Percentiles rank a stretch among this genome's conserved stretches.
phyloP scores from a whole-genome alignment of 2,329 filamentous ascomycete species.

The Fusarium sp. region DNA sequence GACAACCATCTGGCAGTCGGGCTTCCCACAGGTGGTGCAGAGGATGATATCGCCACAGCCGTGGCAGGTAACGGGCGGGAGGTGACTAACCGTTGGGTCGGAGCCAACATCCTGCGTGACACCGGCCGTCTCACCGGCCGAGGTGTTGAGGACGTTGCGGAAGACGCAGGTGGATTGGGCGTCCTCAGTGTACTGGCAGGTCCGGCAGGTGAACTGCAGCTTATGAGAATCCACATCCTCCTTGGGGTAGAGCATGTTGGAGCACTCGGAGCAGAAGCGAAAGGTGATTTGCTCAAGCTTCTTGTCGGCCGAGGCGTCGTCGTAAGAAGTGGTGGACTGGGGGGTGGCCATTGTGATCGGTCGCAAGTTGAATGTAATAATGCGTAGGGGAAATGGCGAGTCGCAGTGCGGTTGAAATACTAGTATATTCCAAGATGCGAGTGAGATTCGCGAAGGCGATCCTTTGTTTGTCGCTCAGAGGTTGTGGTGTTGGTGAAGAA shows the following conservation, averaged over 20 bases:
- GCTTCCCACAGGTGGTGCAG: conserved; percentile 55
- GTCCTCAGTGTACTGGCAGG: conserved; percentile 90
- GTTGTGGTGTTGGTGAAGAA: conserved; percentile 21
- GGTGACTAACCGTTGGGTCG: conserved; percentile 95
- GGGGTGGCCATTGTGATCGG: conserved; percentile 66
- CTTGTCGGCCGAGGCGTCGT: conserved; percentile 58
- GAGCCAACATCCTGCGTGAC: conserved; percentile 97
- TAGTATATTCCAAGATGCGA: conserved; percentile 24
- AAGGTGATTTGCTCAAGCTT: conserved; percentile 88
- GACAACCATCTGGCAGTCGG: conserved; percentile 40
- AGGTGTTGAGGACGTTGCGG: conserved; percentile 92
- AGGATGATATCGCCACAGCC: conserved; percentile 59
- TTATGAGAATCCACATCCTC: conserved; percentile 87
- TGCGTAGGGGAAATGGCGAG: conserved; percentile 15
- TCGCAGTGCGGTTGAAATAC: conserved; percentile 19
- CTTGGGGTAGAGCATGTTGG: conserved; percentile 97
- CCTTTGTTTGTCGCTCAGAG: conserved; percentile 17
- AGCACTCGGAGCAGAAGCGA: conserved; percentile 98
- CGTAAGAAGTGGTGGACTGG: conserved; percentile 60
- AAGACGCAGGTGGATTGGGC: conserved; percentile 93
- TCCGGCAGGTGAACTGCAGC: conserved; percentile 95
- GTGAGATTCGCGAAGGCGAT: neutral
- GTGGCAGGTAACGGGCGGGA: conserved; percentile 58
- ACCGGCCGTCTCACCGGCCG: conserved; percentile 93
- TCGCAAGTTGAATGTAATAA: conserved; percentile 19